Evolutionary conservation across 176 grass and related monocot genomes (phyloP).

Genomic region (Carex parvula): DNA sequence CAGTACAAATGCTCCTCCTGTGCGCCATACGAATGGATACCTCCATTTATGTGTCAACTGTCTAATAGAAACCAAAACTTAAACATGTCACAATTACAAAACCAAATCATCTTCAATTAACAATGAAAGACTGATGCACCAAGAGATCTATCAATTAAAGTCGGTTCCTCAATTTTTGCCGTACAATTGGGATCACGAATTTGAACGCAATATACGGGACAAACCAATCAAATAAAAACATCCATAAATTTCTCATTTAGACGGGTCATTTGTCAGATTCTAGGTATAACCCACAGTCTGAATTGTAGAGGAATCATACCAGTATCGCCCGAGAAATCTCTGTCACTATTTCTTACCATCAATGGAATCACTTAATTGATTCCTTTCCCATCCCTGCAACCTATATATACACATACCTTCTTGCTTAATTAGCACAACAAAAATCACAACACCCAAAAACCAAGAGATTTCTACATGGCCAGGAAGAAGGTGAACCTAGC

Average conservation of each 20-base stretch:
- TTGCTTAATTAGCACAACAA: constrained; percentile 11
- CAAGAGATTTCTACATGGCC: background rate
- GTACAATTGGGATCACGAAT: background rate
- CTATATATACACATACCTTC: constrained; percentile 15
- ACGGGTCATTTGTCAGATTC: background rate
- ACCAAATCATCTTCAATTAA: background rate
- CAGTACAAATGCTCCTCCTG: too few species aligned
- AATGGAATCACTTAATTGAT: constrained; percentile 26
- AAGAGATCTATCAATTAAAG: background rate
- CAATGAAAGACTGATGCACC: background rate
- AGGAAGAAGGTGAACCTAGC: constrained; percentile 32
- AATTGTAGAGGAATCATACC: background rate
- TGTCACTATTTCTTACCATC: background rate
- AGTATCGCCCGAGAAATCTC: background rate
- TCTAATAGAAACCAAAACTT: background rate
- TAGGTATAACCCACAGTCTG: background rate
- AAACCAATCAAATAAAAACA: background rate
- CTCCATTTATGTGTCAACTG: too few species aligned
- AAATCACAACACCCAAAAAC: background rate
- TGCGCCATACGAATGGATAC: too few species aligned
- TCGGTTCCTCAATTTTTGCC: background rate
- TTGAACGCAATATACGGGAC: background rate
- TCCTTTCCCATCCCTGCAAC: background rate
- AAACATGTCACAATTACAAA: background rate
- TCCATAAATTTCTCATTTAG: background rate